phyloP scores from a whole-genome alignment of 768 basidiomycete species.

The Phylloporus sp. region DNA sequence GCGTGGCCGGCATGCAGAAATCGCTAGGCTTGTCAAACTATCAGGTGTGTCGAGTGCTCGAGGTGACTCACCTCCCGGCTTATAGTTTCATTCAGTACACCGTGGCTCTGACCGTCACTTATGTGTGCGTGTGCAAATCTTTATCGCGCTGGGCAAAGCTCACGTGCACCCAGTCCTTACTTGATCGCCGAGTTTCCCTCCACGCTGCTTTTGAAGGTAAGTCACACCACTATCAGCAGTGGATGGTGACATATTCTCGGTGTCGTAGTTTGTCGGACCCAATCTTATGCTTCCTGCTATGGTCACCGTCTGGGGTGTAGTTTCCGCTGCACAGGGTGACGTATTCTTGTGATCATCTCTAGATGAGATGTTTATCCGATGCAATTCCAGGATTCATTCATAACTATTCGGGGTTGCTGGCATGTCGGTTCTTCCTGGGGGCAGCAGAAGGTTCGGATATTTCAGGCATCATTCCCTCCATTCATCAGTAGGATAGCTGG shows the following conservation, averaged over 20 bases:
- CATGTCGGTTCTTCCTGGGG: conserved; percentile 47
- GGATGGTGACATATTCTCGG: neutral
- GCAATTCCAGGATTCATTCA: conserved; percentile 38
- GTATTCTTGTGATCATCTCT: neutral
- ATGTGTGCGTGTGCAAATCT: neutral
- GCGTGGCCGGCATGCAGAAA: conserved; percentile 57
- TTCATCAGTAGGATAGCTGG: conserved; percentile 37
- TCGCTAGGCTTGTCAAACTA: conserved; percentile 33
- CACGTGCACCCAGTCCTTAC: conserved; percentile 35
- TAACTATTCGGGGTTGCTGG: conserved; percentile 48
- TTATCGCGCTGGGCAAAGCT: too few relatives aligned
- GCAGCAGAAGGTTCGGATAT: conserved; percentile 49
- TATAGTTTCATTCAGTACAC: conserved; percentile 29
- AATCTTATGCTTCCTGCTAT: conserved; percentile 56
- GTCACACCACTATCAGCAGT: neutral
- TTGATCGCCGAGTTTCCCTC: conserved; percentile 56
- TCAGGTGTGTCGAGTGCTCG: conserved; percentile 9
- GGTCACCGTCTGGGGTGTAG: conserved; percentile 60
- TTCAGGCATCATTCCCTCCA: neutral
- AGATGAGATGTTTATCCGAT: neutral
- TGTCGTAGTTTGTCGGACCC: conserved; percentile 38
- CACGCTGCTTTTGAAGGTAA: conserved; percentile 51
- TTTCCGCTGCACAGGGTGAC: conserved; percentile 54
- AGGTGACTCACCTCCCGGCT: neutral
- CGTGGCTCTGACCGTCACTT: conserved; percentile 28